Percentiles rank a stretch among this genome's conserved stretches.
phyloP scores from a whole-genome alignment of 2,329 filamentous ascomycete genomes.

The Aspergillus ochraceus region DNA sequence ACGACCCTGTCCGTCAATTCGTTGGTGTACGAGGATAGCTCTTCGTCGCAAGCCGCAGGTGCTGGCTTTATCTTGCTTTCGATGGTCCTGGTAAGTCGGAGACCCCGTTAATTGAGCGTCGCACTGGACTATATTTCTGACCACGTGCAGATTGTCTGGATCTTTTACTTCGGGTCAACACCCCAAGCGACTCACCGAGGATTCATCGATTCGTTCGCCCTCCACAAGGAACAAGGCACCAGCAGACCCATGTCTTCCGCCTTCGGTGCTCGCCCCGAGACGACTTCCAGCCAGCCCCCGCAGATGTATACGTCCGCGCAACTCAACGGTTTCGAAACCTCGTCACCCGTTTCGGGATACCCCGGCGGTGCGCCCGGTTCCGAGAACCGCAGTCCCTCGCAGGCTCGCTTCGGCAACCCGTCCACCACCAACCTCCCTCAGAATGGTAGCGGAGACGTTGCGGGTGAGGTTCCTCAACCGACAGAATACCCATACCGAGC shows the following conservation, averaged over 20 bases:
- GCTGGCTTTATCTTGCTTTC: constrained; percentile 92
- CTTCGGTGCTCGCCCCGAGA: constrained; percentile 74
- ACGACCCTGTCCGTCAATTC: constrained; percentile 84
- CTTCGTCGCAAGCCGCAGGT: constrained; percentile 75
- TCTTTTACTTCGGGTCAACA: constrained; percentile 96
- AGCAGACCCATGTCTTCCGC: constrained; percentile 73
- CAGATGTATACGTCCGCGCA: constrained; percentile 98
- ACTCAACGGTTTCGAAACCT: constrained; percentile 93
- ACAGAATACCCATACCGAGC: constrained; percentile 96
- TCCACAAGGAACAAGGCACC: constrained; percentile 78
- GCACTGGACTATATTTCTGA: constrained; percentile 8
- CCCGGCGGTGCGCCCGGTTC: constrained; percentile 57
- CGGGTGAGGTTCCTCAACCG: constrained; percentile 55
- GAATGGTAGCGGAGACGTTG: constrained; percentile 31
- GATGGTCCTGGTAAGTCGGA: constrained; percentile 77
- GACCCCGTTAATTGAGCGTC: constrained; percentile 15
- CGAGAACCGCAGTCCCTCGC: constrained; percentile 61
- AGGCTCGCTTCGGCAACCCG: constrained; percentile 42
- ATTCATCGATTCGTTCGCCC: constrained; percentile 92
- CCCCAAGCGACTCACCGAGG: constrained; percentile 82
- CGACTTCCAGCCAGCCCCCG: constrained; percentile 71
- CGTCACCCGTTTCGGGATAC: constrained; percentile 75
- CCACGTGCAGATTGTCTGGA: constrained; percentile 83
- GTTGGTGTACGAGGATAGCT: constrained; percentile 73
- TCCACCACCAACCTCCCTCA: constrained; percentile 23